Conservation (phyloP, 1,139 yeast genomes). For the Debaryomyces udenii region DNA sequence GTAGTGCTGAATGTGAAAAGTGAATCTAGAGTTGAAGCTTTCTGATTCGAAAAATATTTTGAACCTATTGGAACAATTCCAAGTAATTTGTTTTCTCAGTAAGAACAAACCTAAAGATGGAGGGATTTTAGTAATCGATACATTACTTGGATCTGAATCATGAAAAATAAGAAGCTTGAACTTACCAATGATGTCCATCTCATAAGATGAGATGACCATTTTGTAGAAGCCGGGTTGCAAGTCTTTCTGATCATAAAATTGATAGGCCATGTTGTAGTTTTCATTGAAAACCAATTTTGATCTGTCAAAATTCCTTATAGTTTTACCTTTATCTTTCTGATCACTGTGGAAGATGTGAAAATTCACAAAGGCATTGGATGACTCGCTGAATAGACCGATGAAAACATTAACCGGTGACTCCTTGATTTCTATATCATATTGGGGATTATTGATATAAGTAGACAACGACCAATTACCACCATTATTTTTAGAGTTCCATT, state of each 20-base stretch:
- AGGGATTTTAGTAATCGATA: constrained; percentile 24
- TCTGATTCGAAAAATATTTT: constrained; percentile 31
- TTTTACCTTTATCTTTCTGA: constrained; percentile 16
- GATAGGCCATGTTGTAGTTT: constrained; percentile 27
- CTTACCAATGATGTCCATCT: constrained; percentile 16
- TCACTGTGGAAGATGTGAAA: constrained; percentile 48
- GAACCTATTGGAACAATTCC: constrained; percentile 44
- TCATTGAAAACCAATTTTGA: constrained; percentile 32
- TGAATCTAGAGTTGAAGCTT: constrained; percentile 25
- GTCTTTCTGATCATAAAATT: constrained; percentile 22
- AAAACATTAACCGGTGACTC: constrained; percentile 20
- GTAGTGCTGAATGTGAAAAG: constrained; percentile 30
- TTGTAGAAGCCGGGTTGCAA: constrained; percentile 42
- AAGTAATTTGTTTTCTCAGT: constrained; percentile 26
- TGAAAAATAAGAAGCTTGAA: constrained; percentile 20
- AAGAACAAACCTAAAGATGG: constrained; percentile 41
- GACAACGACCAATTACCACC: constrained; percentile 64
- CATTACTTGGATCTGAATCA: constrained; percentile 12
- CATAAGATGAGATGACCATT: constrained; percentile 37
- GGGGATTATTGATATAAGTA: constrained; percentile 64
- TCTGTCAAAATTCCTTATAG: constrained; percentile 32
- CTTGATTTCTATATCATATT: constrained; percentile 41
- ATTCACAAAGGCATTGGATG: constrained; percentile 30
- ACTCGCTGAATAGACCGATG: constrained; percentile 29
- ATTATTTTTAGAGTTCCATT: constrained; percentile 50